Evolutionary conservation across 2,329 filamentous ascomycete genomes (phyloP).

Genomic region (Conoideocrella luteorostrata): DNA sequence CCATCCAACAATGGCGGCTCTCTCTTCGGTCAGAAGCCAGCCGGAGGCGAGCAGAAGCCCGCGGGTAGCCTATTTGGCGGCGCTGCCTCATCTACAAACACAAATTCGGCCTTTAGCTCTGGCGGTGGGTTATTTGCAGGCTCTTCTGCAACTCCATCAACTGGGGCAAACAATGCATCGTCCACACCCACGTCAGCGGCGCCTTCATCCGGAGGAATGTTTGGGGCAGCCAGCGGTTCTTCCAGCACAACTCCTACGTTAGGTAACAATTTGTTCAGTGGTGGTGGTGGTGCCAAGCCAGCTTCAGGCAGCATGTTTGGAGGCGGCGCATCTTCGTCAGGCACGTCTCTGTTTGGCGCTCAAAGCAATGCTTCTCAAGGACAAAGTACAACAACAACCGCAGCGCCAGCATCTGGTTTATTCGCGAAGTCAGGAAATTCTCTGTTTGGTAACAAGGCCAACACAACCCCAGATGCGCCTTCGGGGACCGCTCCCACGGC

Average conservation of each 20-base stretch:
- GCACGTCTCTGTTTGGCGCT: slow-evolving; percentile 11
- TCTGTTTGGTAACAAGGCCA: slow-evolving; percentile 23
- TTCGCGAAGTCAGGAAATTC: slow-evolving; percentile 21
- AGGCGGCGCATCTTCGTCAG: slow-evolving; percentile 10
- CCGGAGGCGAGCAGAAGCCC: slow-evolving; percentile 20
- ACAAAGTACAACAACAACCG: slow-evolving; percentile 16
- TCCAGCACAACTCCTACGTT: slow-evolving; percentile 9
- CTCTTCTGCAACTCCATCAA: slow-evolving; percentile 13
- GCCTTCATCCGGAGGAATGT: slow-evolving; percentile 15
- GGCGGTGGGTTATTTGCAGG: slow-evolving; percentile 25
- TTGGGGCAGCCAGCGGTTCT: slow-evolving; percentile 14
- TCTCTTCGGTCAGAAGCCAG: slow-evolving; percentile 27
- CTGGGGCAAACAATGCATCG: slow-evolving; percentile 6
- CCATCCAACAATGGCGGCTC: slow-evolving; percentile 20
- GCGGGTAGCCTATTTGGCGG: slow-evolving; percentile 20
- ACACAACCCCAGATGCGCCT: slow-evolving; percentile 2
- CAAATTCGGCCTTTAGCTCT: slow-evolving; percentile 17
- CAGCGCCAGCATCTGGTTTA: slow-evolving; percentile 21
- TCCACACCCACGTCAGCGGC: slow-evolving; percentile 13
- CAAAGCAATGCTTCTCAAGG: slow-evolving; percentile 10
- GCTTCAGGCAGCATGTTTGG: slow-evolving; percentile 20
- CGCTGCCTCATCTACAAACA: slow-evolving; percentile 18
- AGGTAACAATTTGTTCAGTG: slow-evolving; percentile 11
- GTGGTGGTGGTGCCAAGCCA: slow-evolving; percentile 16
- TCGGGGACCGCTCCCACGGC: slow-evolving; percentile 16